phyloP scores from a whole-genome alignment of 2,329 filamentous ascomycete genomes.

The Diaporthe sp. region DNA sequence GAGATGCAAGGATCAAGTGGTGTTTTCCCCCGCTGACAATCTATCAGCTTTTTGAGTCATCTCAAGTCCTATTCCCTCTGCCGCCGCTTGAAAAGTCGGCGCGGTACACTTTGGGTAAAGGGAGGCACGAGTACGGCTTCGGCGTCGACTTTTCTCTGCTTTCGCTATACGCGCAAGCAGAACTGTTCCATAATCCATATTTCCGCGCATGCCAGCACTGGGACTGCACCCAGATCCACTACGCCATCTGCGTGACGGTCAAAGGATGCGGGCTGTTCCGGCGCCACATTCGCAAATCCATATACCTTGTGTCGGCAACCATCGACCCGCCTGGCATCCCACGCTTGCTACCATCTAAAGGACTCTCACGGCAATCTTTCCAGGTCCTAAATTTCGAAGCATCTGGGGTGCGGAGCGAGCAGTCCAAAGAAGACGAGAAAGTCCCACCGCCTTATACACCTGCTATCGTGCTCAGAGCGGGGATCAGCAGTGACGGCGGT shows the following conservation, averaged over 20 bases:
- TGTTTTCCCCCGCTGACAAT: neutral
- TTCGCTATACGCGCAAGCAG: neutral
- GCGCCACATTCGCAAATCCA: neutral
- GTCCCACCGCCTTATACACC: neutral
- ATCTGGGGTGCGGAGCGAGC: neutral
- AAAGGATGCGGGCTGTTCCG: conserved; percentile 10
- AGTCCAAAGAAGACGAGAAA: neutral
- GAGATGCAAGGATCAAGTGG: too few species aligned
- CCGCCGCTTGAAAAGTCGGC: neutral
- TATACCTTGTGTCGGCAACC: neutral
- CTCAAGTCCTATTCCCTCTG: conserved; percentile 1
- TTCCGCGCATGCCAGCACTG: neutral
- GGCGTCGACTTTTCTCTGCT: neutral
- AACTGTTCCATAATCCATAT: neutral
- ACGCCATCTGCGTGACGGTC: neutral
- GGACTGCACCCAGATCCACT: neutral
- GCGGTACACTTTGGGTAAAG: neutral
- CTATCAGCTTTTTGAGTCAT: neutral
- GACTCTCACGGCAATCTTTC: neutral
- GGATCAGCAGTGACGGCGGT: neutral
- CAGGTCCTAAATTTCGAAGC: neutral
- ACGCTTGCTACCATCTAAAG: neutral
- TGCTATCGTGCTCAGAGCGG: neutral
- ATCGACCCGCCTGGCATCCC: neutral
- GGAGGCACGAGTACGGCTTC: neutral